Base-by-base conservation (phyloP, 2,329 filamentous ascomycete genomes). In the Herpotrichia juniperi region DNA sequence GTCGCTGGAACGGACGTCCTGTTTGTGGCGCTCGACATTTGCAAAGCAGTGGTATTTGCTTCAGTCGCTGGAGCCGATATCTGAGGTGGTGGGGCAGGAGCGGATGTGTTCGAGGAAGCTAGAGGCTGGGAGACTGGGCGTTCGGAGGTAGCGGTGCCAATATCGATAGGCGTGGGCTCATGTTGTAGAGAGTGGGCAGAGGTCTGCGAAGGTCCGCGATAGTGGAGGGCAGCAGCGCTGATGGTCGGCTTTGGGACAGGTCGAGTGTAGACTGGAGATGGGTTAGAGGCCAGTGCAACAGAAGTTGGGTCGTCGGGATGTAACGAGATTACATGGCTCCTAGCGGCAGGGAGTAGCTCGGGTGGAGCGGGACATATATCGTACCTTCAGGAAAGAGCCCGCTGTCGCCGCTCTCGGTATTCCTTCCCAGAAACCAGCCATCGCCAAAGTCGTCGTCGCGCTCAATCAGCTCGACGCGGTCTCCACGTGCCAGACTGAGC, bases 381-480 rank as follows among this genome's bases (percentile, higher is more conserved):
- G 55, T 74, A 92, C 90, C 89, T 84, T 93, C 89, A 19, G 90
- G 90, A 66, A 94, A 94, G 50, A 94, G 83, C 49, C 90, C 90
- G 59, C 83, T 91, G 66, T 87, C 87, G 54, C 84, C 85, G 72
- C 87, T 92, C 59, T 83, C 80, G 61, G 91, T 75, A 74, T 93
- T 90, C 66, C 85, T 85, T 55, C 90, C 85, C 66, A 93, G 73
- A 70, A 90, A 96, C 90, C 89, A 93, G 48, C 91, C 90, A 74
- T 96, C 90, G 55, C 89, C 89, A 72, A 94, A 96, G 71, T 94
- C 90, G 72, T 94, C 90, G 71, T 94, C 90, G 66, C 90, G 84
- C 76, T 94, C 90, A 58, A 93, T 85, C 57, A 96, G 78, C 77
- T 93, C 88, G 56, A 96, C 88, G 58, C 89, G 86, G 67, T 94